Percentiles rank a stretch among this genome's conserved stretches.
Conservation (phyloP, 495 filamentous ascomycete genomes). For the Lophiotrema nucula region DNA sequence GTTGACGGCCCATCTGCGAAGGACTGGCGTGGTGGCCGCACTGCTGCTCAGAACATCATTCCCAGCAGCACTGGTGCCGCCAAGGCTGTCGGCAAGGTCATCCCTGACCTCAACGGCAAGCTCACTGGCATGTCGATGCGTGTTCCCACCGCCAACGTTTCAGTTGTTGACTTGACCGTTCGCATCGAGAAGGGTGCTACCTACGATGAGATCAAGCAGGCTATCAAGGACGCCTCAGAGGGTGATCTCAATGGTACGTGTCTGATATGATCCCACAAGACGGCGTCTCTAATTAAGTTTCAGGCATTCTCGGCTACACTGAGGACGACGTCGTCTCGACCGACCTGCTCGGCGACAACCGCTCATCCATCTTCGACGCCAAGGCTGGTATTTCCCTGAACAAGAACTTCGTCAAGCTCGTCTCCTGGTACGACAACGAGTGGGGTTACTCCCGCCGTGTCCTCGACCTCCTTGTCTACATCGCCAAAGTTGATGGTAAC, state of each 20-base stretch:
- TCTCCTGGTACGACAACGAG: constrained; percentile 97
- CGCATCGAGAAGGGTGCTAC: constrained; percentile 84
- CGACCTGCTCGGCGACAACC: constrained; percentile 85
- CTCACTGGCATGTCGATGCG: constrained; percentile 99
- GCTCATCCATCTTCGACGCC: constrained; percentile 98
- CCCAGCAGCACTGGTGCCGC: constrained; percentile 98
- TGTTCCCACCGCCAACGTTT: constrained; percentile 98
- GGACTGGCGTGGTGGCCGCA: constrained; percentile 99
- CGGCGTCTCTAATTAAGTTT: constrained; percentile 38
- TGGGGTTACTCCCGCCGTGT: constrained; percentile 99
- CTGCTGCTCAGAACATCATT: constrained; percentile 99
- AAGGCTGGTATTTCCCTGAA: constrained; percentile 99
- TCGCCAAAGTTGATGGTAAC: constrained; percentile 78
- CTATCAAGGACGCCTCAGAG: constrained; percentile 84
- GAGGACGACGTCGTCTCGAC: constrained; percentile 96
- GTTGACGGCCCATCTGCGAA: constrained; percentile 96
- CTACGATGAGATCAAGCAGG: constrained; percentile 93
- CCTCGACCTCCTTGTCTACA: constrained; percentile 89
- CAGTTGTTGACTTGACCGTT: constrained; percentile 94
- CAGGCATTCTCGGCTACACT: constrained; percentile 88
- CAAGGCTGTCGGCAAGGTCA: constrained; percentile 99
- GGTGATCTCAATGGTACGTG: constrained; percentile 78
- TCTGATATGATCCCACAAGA: neutral
- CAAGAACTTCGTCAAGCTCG: constrained; percentile 96
- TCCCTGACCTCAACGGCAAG: constrained; percentile 95